phyloP scores from a whole-genome alignment of 108 stramenopile species.

The Cyclotella sp. region DNA sequence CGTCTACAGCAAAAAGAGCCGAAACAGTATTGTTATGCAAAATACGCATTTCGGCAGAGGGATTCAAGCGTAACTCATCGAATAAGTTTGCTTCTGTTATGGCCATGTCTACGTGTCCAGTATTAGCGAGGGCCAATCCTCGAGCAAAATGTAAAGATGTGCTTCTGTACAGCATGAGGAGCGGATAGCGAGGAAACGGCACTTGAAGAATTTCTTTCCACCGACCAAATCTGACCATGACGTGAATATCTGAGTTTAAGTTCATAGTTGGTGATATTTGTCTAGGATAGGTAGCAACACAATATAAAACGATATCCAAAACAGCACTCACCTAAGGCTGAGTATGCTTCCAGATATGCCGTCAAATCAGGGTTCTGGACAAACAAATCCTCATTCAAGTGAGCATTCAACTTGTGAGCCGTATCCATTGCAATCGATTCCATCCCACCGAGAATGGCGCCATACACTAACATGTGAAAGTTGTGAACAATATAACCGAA shows the following conservation, averaged over 20 bases:
- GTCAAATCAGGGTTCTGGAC: slow-evolving; percentile 72
- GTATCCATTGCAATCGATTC: slow-evolving; percentile 77
- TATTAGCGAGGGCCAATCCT: slow-evolving; percentile 70
- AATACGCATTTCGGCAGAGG: slow-evolving; percentile 68
- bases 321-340: slow-evolving; percentile 54
- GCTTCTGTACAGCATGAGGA: slow-evolving; percentile 79
- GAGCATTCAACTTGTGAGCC: slow-evolving; percentile 57
- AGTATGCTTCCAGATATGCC: slow-evolving; percentile 81
- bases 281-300: neutral
- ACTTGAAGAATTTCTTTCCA: slow-evolving; percentile 77
- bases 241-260: slow-evolving; percentile 63
- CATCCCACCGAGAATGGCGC: slow-evolving; percentile 82
- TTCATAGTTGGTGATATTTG: neutral
- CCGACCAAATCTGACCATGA: slow-evolving; percentile 87
- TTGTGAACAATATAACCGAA: slow-evolving; percentile 90
- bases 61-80: slow-evolving; percentile 68
- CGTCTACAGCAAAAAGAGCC: slow-evolving; percentile 75
- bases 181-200: slow-evolving; percentile 64
- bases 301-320: neutral
- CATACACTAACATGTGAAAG: slow-evolving; percentile 87
- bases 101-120: slow-evolving; percentile 61
- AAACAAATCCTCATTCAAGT: slow-evolving; percentile 74
- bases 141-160: slow-evolving; percentile 70
- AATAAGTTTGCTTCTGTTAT: slow-evolving; percentile 66
- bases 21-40: slow-evolving; percentile 85